Base-by-base conservation (phyloP, 1,284 basidiomycete species). In the Cryptococcus sp. region DNA sequence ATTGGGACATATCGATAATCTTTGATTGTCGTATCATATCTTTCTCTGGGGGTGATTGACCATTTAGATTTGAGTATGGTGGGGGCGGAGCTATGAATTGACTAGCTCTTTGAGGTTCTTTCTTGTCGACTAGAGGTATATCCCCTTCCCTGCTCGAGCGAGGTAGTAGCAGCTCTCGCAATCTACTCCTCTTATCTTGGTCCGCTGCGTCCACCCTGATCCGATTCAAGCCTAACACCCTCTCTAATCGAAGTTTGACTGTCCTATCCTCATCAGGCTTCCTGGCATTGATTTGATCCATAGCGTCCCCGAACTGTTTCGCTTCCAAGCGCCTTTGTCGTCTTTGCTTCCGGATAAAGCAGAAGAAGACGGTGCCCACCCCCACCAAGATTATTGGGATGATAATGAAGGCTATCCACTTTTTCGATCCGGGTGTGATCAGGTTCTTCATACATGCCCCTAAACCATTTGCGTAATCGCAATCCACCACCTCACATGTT, bases 381-480 rank as follows among this genome's bases (percentile, higher is more conserved):
- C 67, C 18, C 25, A 65, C 16, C 19, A 64, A 16, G 10, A 68
- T n/a, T 5, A 56, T 41, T 21, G 63, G 13, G 1, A 71, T 18
- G 21, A 61, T 49, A 19, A 71, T 16, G 45, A 59, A 62, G 25
- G 56, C 52, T 11, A 64, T 49, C 46, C 56, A 59, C 2, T 50
- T 34, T 19, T 50, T 51, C 21, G 55, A 54, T 16, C 48, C 34
- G 21, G 48, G 53, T 22, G 45, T 41, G 34, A 72, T 59, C 16
- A 78, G 50, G 4, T 56, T 56, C 4, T 57, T 57, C 18, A 79
- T 63, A 50, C 78, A 79, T 7, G 75, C 50, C 1, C 74, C 73
- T 4, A 76, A 64, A 4, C 61, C 63, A 4, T 55, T 43, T 3
- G 72, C 63, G 42, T 62, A 65, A 1, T 49, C 52, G 2, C 60